These are phyloP conservation scores for Colletotrichum filicis DNA, from an alignment of 2,329 filamentous ascomycete genomes.

Conservation along the genomic window DNA sequence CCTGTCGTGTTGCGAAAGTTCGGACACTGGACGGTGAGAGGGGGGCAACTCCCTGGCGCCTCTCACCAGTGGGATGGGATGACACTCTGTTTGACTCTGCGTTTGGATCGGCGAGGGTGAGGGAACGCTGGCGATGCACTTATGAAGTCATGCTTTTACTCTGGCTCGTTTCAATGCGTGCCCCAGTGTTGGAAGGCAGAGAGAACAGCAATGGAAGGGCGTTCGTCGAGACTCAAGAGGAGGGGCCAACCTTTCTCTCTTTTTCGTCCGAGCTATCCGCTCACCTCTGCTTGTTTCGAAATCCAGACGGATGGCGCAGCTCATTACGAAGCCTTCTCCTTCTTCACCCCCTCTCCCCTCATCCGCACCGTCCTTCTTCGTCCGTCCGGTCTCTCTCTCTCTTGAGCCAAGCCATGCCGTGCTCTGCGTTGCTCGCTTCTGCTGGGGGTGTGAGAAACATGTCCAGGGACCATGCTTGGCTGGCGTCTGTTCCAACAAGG, in stretches of 20 bases:
- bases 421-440: background rate
- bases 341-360: background rate
- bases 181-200: background rate
- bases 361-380: background rate
- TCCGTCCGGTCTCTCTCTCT: background rate
- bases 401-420: background rate
- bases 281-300: constrained; percentile 27
- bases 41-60: background rate
- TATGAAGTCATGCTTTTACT: background rate
- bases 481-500: background rate
- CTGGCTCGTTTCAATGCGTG: background rate
- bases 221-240: constrained; percentile 16
- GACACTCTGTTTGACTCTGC: constrained; percentile 10
- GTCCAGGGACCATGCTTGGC: constrained; percentile 26
- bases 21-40: background rate
- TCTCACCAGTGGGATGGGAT: constrained; percentile 22
- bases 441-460: background rate
- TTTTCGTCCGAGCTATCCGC: constrained; percentile 30
- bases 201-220: background rate
- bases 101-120: constrained; percentile 8
- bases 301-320: constrained; percentile 30
- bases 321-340: constrained; percentile 19
- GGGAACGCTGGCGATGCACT: background rate
- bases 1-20: constrained; percentile 23
- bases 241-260: background rate